These are phyloP conservation scores for Gilbertella persicaria DNA, from an alignment of 371 early-diverging fungal species.

Conservation along the genomic window DNA sequence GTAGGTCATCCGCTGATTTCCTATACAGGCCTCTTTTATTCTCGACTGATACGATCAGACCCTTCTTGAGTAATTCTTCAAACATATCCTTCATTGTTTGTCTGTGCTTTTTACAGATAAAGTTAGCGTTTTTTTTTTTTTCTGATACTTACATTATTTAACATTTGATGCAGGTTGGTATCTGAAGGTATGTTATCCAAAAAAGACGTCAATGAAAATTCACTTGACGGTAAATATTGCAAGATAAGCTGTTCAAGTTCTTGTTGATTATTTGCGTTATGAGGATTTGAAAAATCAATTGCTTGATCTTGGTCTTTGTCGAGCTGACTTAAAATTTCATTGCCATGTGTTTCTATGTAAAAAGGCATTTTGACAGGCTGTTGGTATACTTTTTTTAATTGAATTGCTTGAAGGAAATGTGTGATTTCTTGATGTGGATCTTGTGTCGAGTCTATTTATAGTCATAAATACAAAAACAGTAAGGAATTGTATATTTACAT, in stretches of 20 bases:
- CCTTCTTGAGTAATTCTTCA: background rate
- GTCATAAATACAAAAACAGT: too few species aligned
- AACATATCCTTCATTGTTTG: too few species aligned
- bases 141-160: too few species aligned
- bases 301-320: too few species aligned
- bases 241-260: background rate
- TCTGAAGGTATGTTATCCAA: background rate
- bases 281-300: too few species aligned
- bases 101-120: too few species aligned
- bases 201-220: background rate
- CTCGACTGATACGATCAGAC: background rate
- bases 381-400: background rate
- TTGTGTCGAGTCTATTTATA: background rate
- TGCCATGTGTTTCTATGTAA: background rate
- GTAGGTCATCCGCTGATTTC: background rate
- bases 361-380: background rate
- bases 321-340: background rate
- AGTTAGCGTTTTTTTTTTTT: too few species aligned
- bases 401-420: background rate
- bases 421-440: conserved; percentile 8
- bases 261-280: too few species aligned
- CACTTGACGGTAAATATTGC: background rate
- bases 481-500: conserved; percentile 2
- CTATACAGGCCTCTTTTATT: background rate
- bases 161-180: too few species aligned